phyloP scores from a whole-genome alignment of 768 basidiomycete genomes.

The Suillus placidus region DNA sequence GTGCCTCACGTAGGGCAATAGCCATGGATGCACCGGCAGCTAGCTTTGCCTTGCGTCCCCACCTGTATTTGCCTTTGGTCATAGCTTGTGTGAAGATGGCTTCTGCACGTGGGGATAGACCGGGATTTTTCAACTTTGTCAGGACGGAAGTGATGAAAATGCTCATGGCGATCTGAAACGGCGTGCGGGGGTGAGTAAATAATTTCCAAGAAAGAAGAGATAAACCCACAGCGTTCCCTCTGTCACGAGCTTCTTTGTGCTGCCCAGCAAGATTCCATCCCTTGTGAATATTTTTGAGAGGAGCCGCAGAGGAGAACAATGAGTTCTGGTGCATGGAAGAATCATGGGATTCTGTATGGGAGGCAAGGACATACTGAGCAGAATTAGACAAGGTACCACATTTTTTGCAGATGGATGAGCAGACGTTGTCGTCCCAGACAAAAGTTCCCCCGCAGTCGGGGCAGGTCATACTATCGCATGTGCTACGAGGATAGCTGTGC shows the following conservation, averaged over 20 bases:
- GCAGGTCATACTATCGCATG: constrained; percentile 40
- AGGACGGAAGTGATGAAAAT: constrained; percentile 65
- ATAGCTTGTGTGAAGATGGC: constrained; percentile 72
- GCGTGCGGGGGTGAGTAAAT: constrained; percentile 16
- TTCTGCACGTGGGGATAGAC: constrained; percentile 65
- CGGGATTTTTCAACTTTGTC: constrained; percentile 57
- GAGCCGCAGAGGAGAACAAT: constrained; percentile 27
- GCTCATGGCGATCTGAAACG: constrained; percentile 58
- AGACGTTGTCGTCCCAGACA: constrained; percentile 58
- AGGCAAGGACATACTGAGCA: constrained; percentile 59
- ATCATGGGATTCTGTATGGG: constrained; percentile 42
- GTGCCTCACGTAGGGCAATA: constrained; percentile 71
- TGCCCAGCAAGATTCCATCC: constrained; percentile 69
- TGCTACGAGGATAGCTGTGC: not conserved
- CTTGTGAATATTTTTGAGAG: constrained; percentile 52
- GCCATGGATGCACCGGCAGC: constrained; percentile 70
- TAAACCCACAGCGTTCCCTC: constrained; percentile 60
- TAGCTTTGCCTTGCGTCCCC: constrained; percentile 75
- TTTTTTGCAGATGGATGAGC: constrained; percentile 64
- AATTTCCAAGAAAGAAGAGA: constrained; percentile 10
- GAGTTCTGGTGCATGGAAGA: constrained; percentile 31
- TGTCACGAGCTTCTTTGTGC: constrained; percentile 64
- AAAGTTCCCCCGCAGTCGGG: constrained; percentile 55
- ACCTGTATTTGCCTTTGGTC: constrained; percentile 58
- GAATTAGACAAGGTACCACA: constrained; percentile 75